Evolutionary conservation across 495 filamentous ascomycete species (phyloP).

Genomic region (Filosporella fistucella): DNA sequence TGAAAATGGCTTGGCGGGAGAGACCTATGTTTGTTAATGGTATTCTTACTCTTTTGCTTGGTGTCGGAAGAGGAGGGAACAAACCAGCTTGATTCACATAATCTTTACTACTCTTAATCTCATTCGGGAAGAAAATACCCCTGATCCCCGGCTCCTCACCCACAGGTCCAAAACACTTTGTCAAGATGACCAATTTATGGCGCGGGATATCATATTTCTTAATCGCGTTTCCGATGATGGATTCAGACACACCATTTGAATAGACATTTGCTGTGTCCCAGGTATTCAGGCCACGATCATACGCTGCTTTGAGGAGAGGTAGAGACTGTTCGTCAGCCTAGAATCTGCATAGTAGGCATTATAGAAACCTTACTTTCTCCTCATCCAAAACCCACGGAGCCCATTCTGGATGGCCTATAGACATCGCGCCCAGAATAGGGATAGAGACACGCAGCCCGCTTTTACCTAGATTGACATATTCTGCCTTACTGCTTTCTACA

Average conservation of each 20-base stretch:
- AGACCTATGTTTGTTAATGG: slow-evolving; percentile 36
- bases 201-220: slow-evolving; percentile 63
- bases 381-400: slow-evolving; percentile 50
- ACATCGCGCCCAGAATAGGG: slow-evolving; percentile 51
- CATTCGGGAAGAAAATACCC: slow-evolving; percentile 12
- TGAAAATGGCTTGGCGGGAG: slow-evolving; percentile 64
- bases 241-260: slow-evolving; percentile 59
- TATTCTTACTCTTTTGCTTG: background rate
- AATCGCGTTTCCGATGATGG: slow-evolving; percentile 63
- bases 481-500: slow-evolving; percentile 23
- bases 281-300: slow-evolving; percentile 24
- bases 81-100: slow-evolving; percentile 32
- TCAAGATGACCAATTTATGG: slow-evolving; percentile 58
- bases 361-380: slow-evolving; percentile 29
- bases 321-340: slow-evolving; percentile 13
- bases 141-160: slow-evolving; percentile 21
- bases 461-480: slow-evolving; percentile 42
- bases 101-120: slow-evolving; percentile 26
- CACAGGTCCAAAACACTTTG: slow-evolving; percentile 48
- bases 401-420: slow-evolving; percentile 44
- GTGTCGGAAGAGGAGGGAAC: background rate
- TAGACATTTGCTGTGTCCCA: slow-evolving; percentile 43
- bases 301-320: slow-evolving; percentile 29
- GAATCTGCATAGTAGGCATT: background rate
- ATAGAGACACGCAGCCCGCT: slow-evolving; percentile 56